phyloP scores from a whole-genome alignment of 148 eudicot species.

The Diospyros lotus region DNA sequence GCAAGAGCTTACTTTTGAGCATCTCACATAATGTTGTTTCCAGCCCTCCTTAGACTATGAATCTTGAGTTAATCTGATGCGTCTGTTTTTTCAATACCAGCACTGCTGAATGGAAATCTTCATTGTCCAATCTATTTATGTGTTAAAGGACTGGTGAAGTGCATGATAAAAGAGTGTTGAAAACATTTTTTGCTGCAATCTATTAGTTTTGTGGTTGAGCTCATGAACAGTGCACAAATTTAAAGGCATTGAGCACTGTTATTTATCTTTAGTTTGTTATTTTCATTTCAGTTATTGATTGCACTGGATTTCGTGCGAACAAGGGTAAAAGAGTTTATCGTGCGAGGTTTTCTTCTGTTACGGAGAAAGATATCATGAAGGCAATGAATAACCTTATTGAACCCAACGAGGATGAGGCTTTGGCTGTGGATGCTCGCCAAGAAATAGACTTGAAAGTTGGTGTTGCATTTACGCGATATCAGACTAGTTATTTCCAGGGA shows the following conservation, averaged over 20 bases:
- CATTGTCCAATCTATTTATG: background rate
- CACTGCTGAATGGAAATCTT: background rate
- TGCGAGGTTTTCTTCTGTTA: slow-evolving; percentile 89
- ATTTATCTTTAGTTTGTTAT: slow-evolving; percentile 1
- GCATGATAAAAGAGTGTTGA: background rate
- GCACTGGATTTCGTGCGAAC: slow-evolving; percentile 61
- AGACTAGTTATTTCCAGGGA: slow-evolving; percentile 87
- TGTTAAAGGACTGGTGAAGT: background rate
- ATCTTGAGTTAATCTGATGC: background rate
- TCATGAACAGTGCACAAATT: background rate
- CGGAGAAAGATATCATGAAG: slow-evolving; percentile 72
- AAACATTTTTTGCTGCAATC: background rate
- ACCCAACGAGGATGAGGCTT: slow-evolving; percentile 81
- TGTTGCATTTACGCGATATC: slow-evolving; percentile 89
- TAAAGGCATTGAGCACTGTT: background rate
- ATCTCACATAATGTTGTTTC: background rate
- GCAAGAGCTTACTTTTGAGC: background rate
- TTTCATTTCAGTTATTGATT: slow-evolving; percentile 72
- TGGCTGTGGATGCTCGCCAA: slow-evolving; percentile 97
- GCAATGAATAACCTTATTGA: slow-evolving; percentile 82
- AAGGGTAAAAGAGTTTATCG: slow-evolving; percentile 62
- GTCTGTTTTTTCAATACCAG: background rate
- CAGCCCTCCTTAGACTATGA: too few relatives aligned
- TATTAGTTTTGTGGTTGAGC: background rate
- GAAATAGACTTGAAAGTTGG: slow-evolving; percentile 99